Evolutionary conservation across 768 basidiomycete species (phyloP).

Genomic region (Kwoniella botswanensis): DNA sequence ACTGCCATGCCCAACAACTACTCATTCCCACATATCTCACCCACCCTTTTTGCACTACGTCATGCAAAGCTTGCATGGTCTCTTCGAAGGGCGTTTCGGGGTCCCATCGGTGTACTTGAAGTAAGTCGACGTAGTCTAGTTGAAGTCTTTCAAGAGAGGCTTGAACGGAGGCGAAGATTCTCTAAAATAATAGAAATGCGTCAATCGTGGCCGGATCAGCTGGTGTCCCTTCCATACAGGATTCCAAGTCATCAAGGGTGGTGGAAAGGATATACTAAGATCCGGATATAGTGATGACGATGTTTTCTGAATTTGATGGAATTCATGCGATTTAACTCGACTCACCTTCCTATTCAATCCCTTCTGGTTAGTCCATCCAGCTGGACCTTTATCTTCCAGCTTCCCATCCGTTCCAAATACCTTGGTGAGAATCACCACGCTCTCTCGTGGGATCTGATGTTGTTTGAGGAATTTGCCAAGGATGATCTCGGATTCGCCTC

Average conservation of each 20-base stretch:
- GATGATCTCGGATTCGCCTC: conserved; percentile 60
- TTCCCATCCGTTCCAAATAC: conserved; percentile 51
- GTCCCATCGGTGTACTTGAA: conserved; percentile 70
- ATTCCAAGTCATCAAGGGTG: too few species aligned
- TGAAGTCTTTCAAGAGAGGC: conserved; percentile 68
- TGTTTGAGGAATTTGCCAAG: conserved; percentile 77
- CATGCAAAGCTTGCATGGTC: conserved; percentile 62
- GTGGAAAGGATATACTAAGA: too few species aligned
- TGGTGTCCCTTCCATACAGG: too few species aligned
- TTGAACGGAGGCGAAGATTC: conserved; percentile 70
- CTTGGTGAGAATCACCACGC: conserved; percentile 84
- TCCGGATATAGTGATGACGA: too few species aligned
- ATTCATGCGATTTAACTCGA: neutral
- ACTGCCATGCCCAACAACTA: conserved; percentile 59
- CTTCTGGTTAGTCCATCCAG: conserved; percentile 43
- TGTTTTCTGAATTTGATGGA: too few species aligned
- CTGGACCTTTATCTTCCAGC: conserved; percentile 41
- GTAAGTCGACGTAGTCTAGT: conserved; percentile 75
- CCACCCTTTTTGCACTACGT: conserved; percentile 59
- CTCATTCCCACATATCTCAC: conserved; percentile 61
- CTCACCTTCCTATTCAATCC: conserved; percentile 46
- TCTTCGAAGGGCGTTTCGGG: conserved; percentile 67
- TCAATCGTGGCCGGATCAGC: neutral
- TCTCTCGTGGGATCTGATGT: conserved; percentile 70
- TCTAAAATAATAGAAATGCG: conserved; percentile 48